A percentile compares a stretch with the other conserved stretches of the same genome.
Evolutionary conservation across 371 early-diverging fungal species (phyloP).

Genomic region (Coelomomyces lativittatus): DNA sequence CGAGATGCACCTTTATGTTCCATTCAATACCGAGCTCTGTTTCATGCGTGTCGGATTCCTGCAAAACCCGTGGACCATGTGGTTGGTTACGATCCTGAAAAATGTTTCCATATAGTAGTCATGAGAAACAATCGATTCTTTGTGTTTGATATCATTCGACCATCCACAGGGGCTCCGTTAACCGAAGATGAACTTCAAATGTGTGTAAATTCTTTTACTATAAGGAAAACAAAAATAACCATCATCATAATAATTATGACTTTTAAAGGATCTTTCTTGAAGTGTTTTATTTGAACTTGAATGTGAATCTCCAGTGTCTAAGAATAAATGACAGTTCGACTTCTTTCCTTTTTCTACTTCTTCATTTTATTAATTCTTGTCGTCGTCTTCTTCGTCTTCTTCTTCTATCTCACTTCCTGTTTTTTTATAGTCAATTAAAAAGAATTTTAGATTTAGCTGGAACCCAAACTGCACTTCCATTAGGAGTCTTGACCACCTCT

Average conservation of each 20-base stretch:
- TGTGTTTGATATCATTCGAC: conserved; percentile 45
- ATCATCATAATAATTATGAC: too few relatives aligned
- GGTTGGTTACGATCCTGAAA: conserved; percentile 48
- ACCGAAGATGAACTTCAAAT: too few relatives aligned
- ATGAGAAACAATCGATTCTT: conserved; percentile 80
- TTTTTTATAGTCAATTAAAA: conserved; percentile 43
- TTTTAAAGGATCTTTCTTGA: too few relatives aligned
- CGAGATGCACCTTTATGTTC: conserved; percentile 64
- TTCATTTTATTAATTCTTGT: conserved; percentile 3
- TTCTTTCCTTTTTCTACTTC: conserved; percentile 1
- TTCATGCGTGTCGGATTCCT: conserved; percentile 86
- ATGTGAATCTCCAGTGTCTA: too few relatives aligned
- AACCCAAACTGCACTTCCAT: conserved; percentile 38
- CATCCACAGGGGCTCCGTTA: conserved; percentile 43
- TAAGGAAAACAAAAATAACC: too few relatives aligned
- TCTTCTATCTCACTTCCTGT: too few relatives aligned
- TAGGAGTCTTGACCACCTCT: conserved; percentile 76
- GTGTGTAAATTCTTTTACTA: too few relatives aligned
- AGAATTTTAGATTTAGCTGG: conserved; percentile 59
- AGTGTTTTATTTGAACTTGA: too few relatives aligned
- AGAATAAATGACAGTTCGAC: too few relatives aligned
- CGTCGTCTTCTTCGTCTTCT: too few relatives aligned
- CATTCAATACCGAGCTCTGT: conserved; percentile 82
- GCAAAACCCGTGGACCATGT: conserved; percentile 62
- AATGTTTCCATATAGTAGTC: conserved; percentile 65